phyloP scores from a whole-genome alignment of 1,284 basidiomycete genomes.

The Volvariella surrecta region DNA sequence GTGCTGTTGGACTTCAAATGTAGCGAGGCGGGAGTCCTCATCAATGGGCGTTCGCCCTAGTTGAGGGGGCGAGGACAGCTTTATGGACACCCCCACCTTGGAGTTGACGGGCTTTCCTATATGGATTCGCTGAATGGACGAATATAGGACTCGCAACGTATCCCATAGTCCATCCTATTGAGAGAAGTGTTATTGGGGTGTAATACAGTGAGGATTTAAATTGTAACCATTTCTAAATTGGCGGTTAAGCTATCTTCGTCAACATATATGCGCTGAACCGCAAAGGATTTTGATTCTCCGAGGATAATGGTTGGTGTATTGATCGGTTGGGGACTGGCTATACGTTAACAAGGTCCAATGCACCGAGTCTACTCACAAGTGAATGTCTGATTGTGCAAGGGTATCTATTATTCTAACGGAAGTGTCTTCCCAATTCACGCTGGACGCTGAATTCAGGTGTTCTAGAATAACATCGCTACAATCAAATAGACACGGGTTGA shows the following conservation, averaged over 20 bases:
- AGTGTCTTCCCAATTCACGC: slow-evolving; percentile 45
- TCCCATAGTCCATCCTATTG: slow-evolving; percentile 29
- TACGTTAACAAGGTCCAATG: slow-evolving; percentile 1
- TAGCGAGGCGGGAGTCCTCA: slow-evolving; percentile 19
- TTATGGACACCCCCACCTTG: slow-evolving; percentile 22
- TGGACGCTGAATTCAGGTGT: slow-evolving; percentile 32
- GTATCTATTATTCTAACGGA: slow-evolving; percentile 37
- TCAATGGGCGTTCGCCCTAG: slow-evolving; percentile 22
- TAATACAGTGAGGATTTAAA: not conserved
- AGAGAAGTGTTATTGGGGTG: not conserved
- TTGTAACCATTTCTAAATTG: slow-evolving; percentile 35
- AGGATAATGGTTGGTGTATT: slow-evolving; percentile 32
- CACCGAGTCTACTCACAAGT: slow-evolving; percentile 31
- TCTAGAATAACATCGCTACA: slow-evolving; percentile 29
- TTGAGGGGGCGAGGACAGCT: slow-evolving; percentile 29
- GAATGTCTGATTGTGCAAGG: slow-evolving; percentile 35
- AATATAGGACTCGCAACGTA: slow-evolving; percentile 27
- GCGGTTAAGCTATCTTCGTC: slow-evolving; percentile 42
- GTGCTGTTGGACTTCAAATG: slow-evolving; percentile 26
- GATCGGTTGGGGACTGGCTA: slow-evolving; percentile 52
- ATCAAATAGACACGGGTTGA: slow-evolving; percentile 25
- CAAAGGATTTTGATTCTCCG: slow-evolving; percentile 21
- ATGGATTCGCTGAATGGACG: slow-evolving; percentile 25
- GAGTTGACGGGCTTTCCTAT: slow-evolving; percentile 15
- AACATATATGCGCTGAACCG: slow-evolving; percentile 38